Base-by-base conservation (phyloP, 768 basidiomycete genomes). In the Cystofilobasidium bisporidii region DNA sequence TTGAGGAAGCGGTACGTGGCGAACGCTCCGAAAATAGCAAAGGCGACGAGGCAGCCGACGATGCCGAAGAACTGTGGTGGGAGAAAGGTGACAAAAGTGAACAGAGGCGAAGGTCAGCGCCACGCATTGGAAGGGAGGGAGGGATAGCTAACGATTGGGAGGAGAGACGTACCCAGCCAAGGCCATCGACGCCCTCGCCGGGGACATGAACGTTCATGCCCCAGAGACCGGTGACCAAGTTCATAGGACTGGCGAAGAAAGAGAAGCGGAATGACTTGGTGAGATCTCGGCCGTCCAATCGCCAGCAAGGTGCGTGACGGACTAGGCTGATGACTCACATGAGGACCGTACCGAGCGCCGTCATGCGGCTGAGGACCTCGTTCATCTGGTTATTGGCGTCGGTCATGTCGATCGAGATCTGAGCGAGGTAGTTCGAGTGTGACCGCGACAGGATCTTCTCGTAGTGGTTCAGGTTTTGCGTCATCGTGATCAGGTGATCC, bases 341-440 rank as follows among this genome's bases (percentile, higher is more conserved):
- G 72, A 98, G 86, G 8, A 99, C 85, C 9, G 96, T 99, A 83
- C 96, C 96, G 56, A 99, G 83, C 14, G 63, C 28, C 6, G 36
- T 73, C 76, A 70, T 55, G 73, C 74, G 89, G 91, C 8, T 43
- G 38, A 98, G 84, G 2, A 99, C 96, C 75, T 98, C 92, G 79
- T 99, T 99, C 80, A 98, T 99, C 80, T 98, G 92, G 77, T 99
- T 99, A 79, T 99, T 99, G 48, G 96, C 96, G 73, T 57, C 43
- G 41, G 91, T 94, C 94, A 98, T 99, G 80, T 98, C 96, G 78
- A 99, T 98, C 50, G 92, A 96, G 72, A 99, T 99, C 74, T 98
- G 96, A 1, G 96, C 96, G 61, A 99, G 86, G 79, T 99, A 99
- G 76, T 99, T 99, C 43, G 93, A 97, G 78, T 99, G 96, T 47